These are phyloP conservation scores for Fusarium haematococcum DNA, from an alignment of 2,329 filamentous ascomycete genomes.

Conservation along the genomic window DNA sequence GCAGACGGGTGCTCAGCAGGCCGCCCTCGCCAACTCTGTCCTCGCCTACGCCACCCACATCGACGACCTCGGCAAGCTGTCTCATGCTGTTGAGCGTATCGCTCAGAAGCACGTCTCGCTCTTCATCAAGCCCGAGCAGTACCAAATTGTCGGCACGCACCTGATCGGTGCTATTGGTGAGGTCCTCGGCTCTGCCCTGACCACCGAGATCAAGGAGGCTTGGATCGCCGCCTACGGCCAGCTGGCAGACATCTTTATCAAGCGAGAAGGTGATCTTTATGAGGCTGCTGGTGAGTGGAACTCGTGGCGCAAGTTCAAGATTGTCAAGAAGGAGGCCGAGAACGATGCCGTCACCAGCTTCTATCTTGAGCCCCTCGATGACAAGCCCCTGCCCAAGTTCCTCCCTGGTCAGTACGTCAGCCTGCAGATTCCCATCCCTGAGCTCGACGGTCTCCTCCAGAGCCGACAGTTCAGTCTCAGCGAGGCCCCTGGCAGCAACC, in stretches of 20 bases:
- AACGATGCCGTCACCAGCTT: conserved; percentile 73
- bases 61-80: conserved; percentile 73
- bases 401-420: conserved; percentile 81
- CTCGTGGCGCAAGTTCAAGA: conserved; percentile 64
- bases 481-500: conserved; percentile 65
- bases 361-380: conserved; percentile 74
- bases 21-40: conserved; percentile 76
- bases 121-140: conserved; percentile 76
- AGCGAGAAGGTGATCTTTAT: conserved; percentile 72
- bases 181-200: conserved; percentile 76
- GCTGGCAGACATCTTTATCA: conserved; percentile 78
- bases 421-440: conserved; percentile 70
- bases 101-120: conserved; percentile 81
- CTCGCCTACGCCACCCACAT: conserved; percentile 80
- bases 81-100: conserved; percentile 72
- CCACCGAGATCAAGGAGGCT: conserved; percentile 73
- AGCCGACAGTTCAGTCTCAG: conserved; percentile 82
- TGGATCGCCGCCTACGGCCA: conserved; percentile 80
- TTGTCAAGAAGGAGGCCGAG: conserved; percentile 72
- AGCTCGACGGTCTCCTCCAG: conserved; percentile 71
- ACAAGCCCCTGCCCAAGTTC: conserved; percentile 67
- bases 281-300: conserved; percentile 58
- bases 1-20: conserved; percentile 73
- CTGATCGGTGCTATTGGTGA: conserved; percentile 75
- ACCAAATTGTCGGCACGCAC: conserved; percentile 75